phyloP scores from a whole-genome alignment of 805 yeast species.

The Metschnikowia gruessii region DNA sequence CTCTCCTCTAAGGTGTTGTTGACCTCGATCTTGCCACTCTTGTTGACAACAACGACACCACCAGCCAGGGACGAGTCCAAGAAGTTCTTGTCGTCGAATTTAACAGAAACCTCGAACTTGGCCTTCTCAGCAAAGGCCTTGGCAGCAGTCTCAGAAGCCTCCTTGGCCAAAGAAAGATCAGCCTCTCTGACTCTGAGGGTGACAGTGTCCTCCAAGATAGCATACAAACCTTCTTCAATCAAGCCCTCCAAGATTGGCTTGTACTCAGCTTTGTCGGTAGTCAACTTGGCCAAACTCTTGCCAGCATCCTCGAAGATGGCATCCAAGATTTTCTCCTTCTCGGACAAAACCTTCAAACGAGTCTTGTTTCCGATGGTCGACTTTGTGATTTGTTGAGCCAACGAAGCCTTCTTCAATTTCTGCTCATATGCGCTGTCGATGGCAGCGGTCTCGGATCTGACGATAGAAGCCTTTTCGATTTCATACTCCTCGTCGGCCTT shows the following conservation, averaged over 20 bases:
- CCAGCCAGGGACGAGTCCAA: constrained; percentile 73
- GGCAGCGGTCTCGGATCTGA: constrained; percentile 85
- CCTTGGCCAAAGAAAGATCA: constrained; percentile 60
- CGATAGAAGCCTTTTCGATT: constrained; percentile 93
- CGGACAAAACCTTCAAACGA: constrained; percentile 82
- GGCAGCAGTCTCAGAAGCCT: constrained; percentile 59
- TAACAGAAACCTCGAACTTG: constrained; percentile 52
- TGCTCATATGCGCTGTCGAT: constrained; percentile 78
- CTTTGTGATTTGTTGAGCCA: constrained; percentile 92
- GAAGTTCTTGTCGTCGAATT: constrained; percentile 53
- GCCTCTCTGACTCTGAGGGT: constrained; percentile 62
- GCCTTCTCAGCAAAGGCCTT: constrained; percentile 62
- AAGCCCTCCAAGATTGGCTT: constrained; percentile 68
- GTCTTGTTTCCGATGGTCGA: constrained; percentile 95
- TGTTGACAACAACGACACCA: constrained; percentile 73
- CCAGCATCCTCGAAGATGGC: constrained; percentile 72
- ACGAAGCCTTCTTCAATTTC: constrained; percentile 84
- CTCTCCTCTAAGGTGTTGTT: constrained; percentile 95
- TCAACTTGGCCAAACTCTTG: constrained; percentile 53
- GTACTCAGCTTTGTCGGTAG: constrained; percentile 58
- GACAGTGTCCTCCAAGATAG: constrained; percentile 70
- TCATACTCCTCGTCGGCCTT: constrained; percentile 99
- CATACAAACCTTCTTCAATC: constrained; percentile 70
- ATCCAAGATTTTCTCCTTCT: constrained; percentile 74
- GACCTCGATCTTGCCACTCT: constrained; percentile 79